A percentile compares a stretch with the other conserved stretches of the same genome.
Evolutionary conservation across 2,329 filamentous ascomycete species (phyloP).

Genomic region (Ophiostoma australiae): DNA sequence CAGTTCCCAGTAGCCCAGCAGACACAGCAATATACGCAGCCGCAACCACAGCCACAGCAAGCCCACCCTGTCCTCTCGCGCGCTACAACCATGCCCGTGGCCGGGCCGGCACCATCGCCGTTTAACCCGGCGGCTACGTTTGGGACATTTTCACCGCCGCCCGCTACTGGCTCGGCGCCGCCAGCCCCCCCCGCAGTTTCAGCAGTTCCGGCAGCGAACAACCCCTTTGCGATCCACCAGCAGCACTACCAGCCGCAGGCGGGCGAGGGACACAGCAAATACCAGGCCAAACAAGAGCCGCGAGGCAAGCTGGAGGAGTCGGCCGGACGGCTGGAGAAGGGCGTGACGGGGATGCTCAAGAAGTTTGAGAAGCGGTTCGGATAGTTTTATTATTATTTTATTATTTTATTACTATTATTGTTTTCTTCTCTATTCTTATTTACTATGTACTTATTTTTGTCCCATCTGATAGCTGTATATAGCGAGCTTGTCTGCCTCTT

Average conservation of each 20-base stretch:
- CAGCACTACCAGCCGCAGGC: constrained; percentile 67
- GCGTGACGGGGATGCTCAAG: constrained; percentile 67
- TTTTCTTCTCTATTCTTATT: too few species aligned
- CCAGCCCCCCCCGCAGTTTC: constrained; percentile 30
- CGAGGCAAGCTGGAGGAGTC: constrained; percentile 58
- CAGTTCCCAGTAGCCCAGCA: not conserved
- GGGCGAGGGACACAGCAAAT: constrained; percentile 46
- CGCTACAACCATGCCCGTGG: constrained; percentile 46
- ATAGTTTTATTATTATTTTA: constrained; percentile 30
- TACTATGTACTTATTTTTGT: too few species aligned
- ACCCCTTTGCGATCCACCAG: constrained; percentile 49
- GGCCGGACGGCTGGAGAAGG: constrained; percentile 63
- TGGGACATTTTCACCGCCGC: constrained; percentile 41
- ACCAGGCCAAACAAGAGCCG: constrained; percentile 43
- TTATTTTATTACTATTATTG: too few species aligned
- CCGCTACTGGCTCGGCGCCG: constrained; percentile 39
- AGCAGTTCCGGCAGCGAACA: constrained; percentile 28
- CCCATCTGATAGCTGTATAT: too few species aligned
- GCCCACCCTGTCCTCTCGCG: constrained; percentile 43
- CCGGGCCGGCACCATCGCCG: constrained; percentile 33
- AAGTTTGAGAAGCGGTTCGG: constrained; percentile 73
- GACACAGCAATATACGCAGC: not conserved
- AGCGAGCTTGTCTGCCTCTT: too few species aligned
- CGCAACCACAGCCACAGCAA: constrained; percentile 27
- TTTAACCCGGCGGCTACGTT: constrained; percentile 20